These are phyloP conservation scores for Cardiospermum halicacabum DNA, from an alignment of 345 rosid species.

Conservation along the genomic window DNA sequence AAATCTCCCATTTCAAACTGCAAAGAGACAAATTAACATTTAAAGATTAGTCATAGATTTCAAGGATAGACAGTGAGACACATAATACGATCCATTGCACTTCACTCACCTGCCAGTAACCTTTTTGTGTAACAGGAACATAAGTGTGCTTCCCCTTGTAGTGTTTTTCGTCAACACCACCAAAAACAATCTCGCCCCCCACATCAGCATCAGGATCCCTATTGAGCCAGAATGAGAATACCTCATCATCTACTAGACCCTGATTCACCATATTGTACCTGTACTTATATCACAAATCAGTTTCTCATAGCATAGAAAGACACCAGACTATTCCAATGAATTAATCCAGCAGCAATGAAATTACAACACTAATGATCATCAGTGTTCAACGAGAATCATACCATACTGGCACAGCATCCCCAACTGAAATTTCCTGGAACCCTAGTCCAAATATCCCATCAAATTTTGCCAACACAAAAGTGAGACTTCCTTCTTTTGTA, in stretches of 20 bases:
- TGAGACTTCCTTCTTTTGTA: slow-evolving; percentile 54
- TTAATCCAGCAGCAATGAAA: background rate
- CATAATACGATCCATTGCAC: background rate
- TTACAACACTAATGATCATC: background rate
- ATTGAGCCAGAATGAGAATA: slow-evolving; percentile 82
- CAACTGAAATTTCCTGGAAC: slow-evolving; percentile 67
- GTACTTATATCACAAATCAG: slow-evolving; percentile 9
- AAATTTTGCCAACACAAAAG: slow-evolving; percentile 52
- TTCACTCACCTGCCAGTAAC: slow-evolving; percentile 75
- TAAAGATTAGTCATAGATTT: slow-evolving; percentile 6
- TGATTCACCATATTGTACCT: slow-evolving; percentile 75
- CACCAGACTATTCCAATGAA: background rate
- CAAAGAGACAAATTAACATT: slow-evolving; percentile 8
- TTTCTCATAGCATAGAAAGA: background rate
- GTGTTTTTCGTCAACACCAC: slow-evolving; percentile 62
- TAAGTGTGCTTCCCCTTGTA: slow-evolving; percentile 66
- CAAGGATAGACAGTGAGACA: background rate
- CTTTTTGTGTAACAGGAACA: slow-evolving; percentile 61
- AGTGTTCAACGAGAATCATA: slow-evolving; percentile 18
- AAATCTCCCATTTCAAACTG: slow-evolving; percentile 77
- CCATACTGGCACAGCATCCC: slow-evolving; percentile 64
- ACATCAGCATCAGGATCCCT: slow-evolving; percentile 35
- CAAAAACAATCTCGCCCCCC: slow-evolving; percentile 86
- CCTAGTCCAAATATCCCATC: slow-evolving; percentile 89
- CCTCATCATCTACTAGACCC: slow-evolving; percentile 42